Percentiles rank a stretch among this genome's conserved stretches.
Evolutionary conservation across 495 filamentous ascomycete genomes (phyloP).

Genomic region (Neurospora sp.): DNA sequence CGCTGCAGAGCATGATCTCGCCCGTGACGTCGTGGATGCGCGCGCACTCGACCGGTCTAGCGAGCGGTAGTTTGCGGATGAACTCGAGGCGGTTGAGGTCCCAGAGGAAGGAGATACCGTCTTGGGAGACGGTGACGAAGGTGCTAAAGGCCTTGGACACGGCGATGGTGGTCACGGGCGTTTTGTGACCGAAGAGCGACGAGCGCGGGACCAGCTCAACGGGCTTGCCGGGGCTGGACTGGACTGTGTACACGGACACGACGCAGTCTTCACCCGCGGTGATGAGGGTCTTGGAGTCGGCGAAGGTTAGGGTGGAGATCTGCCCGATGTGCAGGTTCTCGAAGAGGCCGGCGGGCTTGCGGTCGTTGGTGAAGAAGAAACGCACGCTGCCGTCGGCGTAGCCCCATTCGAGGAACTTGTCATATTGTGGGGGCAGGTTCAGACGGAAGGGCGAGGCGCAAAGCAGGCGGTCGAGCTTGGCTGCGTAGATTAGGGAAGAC

Average conservation of each 20-base stretch:
- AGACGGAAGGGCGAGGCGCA: slow-evolving; percentile 74
- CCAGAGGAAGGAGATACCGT: slow-evolving; percentile 83
- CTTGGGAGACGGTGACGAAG: slow-evolving; percentile 66
- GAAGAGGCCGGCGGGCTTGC: slow-evolving; percentile 61
- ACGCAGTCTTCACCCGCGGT: slow-evolving; percentile 89
- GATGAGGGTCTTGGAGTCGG: slow-evolving; percentile 80
- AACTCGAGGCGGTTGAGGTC: slow-evolving; percentile 85
- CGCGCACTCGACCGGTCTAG: slow-evolving; percentile 53
- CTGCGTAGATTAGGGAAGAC: slow-evolving; percentile 63
- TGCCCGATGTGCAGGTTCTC: slow-evolving; percentile 90
- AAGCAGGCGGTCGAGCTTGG: slow-evolving; percentile 72
- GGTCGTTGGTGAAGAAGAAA: slow-evolving; percentile 65
- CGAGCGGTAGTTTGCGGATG: slow-evolving; percentile 58
- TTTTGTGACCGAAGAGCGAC: slow-evolving; percentile 81
- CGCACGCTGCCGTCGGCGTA: slow-evolving; percentile 87
- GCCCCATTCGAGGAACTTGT: slow-evolving; percentile 93
- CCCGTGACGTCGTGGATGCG: slow-evolving; percentile 84
- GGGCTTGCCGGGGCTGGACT: slow-evolving; percentile 44
- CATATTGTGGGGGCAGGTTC: slow-evolving; percentile 77
- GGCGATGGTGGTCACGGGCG: slow-evolving; percentile 68
- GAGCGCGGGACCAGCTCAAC: slow-evolving; percentile 75
- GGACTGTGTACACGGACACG: slow-evolving; percentile 66
- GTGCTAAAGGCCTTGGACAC: slow-evolving; percentile 81
- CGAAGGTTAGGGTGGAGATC: slow-evolving; percentile 69
- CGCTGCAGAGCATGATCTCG: slow-evolving; percentile 74